These are phyloP conservation scores for Ascomycota sp. DNA, from an alignment of 2,329 filamentous ascomycete genomes.

Conservation along the genomic window DNA sequence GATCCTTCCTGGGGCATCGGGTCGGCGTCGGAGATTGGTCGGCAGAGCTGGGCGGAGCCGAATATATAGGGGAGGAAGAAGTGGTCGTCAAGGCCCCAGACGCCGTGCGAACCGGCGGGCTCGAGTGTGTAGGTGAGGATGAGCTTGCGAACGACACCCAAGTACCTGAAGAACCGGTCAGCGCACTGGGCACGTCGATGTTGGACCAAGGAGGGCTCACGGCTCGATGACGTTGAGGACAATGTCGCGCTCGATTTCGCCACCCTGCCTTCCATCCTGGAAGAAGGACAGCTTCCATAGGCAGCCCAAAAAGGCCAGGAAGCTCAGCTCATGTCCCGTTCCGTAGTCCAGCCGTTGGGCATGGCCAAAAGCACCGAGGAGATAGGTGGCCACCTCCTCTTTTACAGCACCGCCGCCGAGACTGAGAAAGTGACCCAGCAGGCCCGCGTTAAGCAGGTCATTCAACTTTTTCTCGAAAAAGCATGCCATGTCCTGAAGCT, in stretches of 20 bases:
- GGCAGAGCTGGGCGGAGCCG: constrained; percentile 74
- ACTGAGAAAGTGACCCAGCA: constrained; percentile 11
- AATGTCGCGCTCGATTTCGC: constrained; percentile 53
- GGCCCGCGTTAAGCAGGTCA: constrained; percentile 9
- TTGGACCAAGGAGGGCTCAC: constrained; percentile 17
- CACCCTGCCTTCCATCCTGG: constrained; percentile 25
- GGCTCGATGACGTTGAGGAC: constrained; percentile 68
- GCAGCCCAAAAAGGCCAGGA: constrained; percentile 73
- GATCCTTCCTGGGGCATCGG: constrained; percentile 64
- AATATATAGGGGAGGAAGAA: constrained; percentile 89
- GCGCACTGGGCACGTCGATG: constrained; percentile 1
- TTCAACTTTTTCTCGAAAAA: constrained; percentile 40
- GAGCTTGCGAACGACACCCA: constrained; percentile 59
- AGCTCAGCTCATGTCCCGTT: constrained; percentile 88
- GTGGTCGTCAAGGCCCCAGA: constrained; percentile 98
- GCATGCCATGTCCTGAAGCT: constrained; percentile 74
- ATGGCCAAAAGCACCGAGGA: constrained; percentile 75
- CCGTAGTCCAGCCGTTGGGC: constrained; percentile 82
- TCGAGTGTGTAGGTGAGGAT: constrained; percentile 87
- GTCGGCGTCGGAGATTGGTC: constrained; percentile 43
- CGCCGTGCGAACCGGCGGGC: constrained; percentile 86
- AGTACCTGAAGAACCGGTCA: constrained; percentile 33
- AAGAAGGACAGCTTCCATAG: constrained; percentile 86
- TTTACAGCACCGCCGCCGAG: constrained; percentile 23
- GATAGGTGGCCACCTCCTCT: constrained; percentile 56